Base-by-base conservation (phyloP, 2,329 filamentous ascomycete species). In the Cordyceps fumosorosea region DNA sequence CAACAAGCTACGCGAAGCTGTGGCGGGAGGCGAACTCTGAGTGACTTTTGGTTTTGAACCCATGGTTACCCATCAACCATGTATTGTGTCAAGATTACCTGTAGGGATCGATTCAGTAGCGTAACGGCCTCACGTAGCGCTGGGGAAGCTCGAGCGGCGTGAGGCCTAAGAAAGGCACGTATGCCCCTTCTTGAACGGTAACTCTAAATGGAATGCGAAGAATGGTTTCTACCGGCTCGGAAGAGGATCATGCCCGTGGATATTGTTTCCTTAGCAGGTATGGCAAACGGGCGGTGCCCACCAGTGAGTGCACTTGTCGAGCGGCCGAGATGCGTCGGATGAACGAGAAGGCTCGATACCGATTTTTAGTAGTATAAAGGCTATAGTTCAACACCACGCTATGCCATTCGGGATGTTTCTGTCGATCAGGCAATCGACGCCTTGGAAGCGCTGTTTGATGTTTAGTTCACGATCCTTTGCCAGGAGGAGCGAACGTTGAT, bases 401-500 rank as follows among this genome's bases (percentile, higher is more conserved):
- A 12, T 26, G 16, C 5, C 8, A 18, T 37, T 4, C 14, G 11
- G 24, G n/a, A 50, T 26, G 42, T 11, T 11, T 16, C n/a, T 7
- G 44, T 40, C 18, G 29, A 57, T 20, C 29, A 29, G 44, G 24
- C 3, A 11, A 3, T 50, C 3, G 40, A 40, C 37, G 44, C 44
- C 5, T 40, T 7, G 3, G 12, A 10, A 57, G 20, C 18, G 55
- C 4, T 37, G 5, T 11, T 44, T 37, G 44, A 50, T 57, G 55
- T n/a, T n/a, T 50, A n/a, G 29, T 47, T 22, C 8, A 40, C n/a
- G 4, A 8, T 50, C 24, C 24, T 24, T 6, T 29, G 29, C 14
- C 1, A n/a, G 14, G 5, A 24, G 48, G 54, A 37, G 12, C 48
- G 66, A 37, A 37, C 45, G 66, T 63, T 20, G 48, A 42, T 20